These are phyloP conservation scores for Dysphania ambrosioides DNA, from an alignment of 148 eudicot species.

Conservation along the genomic window DNA sequence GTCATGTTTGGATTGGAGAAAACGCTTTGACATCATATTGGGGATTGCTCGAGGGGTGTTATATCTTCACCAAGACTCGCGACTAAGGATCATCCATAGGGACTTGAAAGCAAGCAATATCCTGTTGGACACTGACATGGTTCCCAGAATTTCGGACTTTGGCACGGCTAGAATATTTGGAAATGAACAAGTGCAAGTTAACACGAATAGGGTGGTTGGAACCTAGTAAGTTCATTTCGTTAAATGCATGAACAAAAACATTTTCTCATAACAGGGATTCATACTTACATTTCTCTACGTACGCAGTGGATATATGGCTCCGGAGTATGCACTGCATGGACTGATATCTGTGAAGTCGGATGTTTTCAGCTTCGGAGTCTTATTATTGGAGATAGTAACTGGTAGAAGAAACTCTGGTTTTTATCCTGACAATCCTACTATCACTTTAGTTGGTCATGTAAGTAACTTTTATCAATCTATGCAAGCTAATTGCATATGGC, in stretches of 20 bases:
- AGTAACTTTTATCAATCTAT: conserved; percentile 23
- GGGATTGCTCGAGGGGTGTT: conserved; percentile 61
- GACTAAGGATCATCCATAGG: conserved; percentile 57
- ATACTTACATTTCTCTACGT: background rate
- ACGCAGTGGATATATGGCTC: conserved; percentile 62
- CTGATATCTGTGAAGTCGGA: conserved; percentile 48
- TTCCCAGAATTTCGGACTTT: conserved; percentile 57
- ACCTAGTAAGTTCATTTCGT: conserved; percentile 50
- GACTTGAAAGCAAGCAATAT: conserved; percentile 60
- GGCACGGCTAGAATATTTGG: conserved; percentile 56
- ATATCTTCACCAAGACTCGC: conserved; percentile 63
- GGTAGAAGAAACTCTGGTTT: conserved; percentile 48
- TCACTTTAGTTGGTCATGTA: conserved; percentile 58
- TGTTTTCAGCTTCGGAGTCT: conserved; percentile 56
- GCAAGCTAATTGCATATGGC: too few relatives aligned
- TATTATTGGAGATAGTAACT: conserved; percentile 44
- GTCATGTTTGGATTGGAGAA: conserved; percentile 39
- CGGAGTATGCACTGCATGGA: conserved; percentile 58
- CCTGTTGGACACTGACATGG: conserved; percentile 46
- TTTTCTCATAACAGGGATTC: too few relatives aligned
- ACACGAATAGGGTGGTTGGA: conserved; percentile 54
- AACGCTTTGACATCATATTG: conserved; percentile 38
- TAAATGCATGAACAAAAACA: background rate
- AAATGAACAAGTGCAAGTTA: conserved; percentile 42
- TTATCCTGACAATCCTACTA: conserved; percentile 35